A percentile compares a stretch with the other conserved stretches of the same genome.
Evolutionary conservation across 2,329 filamentous ascomycete genomes (phyloP).

Genomic region (Ceratocystis eucalypticola): DNA sequence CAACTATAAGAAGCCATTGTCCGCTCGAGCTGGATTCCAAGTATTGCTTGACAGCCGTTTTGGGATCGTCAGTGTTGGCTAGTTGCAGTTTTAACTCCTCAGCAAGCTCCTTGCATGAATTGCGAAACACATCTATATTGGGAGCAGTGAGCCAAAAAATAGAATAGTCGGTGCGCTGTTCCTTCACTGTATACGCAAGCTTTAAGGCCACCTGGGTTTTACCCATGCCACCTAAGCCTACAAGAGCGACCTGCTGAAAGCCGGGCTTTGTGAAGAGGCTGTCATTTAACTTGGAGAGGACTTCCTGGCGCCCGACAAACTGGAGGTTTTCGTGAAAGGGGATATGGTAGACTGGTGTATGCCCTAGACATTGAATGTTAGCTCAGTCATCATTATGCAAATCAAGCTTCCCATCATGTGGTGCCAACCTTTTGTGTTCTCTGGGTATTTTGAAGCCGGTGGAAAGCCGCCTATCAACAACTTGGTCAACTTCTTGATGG

Average conservation of each 20-base stretch:
- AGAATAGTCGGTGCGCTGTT: neutral
- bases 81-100: neutral
- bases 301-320: neutral
- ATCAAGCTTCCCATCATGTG: too few relatives aligned
- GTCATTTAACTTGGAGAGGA: neutral
- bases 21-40: conserved; percentile 20
- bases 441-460: neutral
- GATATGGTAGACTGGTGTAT: neutral
- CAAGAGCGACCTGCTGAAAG: neutral
- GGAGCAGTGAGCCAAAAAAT: neutral
- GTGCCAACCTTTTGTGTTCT: too few relatives aligned
- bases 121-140: neutral
- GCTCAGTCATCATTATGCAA: neutral
- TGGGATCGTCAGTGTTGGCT: neutral
- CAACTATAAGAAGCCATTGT: conserved; percentile 23
- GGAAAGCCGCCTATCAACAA: neutral
- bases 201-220: neutral
- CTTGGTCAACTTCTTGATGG: neutral
- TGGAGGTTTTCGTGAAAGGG: neutral
- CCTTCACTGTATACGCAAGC: neutral
- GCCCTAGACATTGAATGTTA: neutral
- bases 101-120: neutral
- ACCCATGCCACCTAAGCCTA: neutral
- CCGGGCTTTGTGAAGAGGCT: neutral
- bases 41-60: conserved; percentile 15